Conservation (phyloP, 768 basidiomycete genomes). For the Imleria badia region DNA sequence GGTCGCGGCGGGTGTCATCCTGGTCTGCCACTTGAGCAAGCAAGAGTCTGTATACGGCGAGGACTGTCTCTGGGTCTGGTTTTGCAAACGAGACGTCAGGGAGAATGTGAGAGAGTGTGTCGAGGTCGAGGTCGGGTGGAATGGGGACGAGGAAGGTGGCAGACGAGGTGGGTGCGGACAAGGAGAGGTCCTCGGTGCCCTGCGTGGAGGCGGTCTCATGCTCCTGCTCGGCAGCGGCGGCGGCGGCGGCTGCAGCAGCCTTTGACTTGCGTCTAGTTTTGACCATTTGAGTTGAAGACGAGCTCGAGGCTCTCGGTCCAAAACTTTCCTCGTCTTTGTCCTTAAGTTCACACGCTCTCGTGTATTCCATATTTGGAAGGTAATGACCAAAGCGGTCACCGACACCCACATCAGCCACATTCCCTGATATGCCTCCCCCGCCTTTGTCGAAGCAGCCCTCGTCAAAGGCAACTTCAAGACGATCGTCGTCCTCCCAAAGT, state of each 20-base stretch:
- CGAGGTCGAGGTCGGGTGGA: constrained; percentile 68
- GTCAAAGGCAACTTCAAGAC: constrained; percentile 99
- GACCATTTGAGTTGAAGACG: constrained; percentile 19
- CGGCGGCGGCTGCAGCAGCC: constrained; percentile 39
- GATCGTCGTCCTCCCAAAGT: constrained; percentile 94
- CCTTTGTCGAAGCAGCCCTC: constrained; percentile 89
- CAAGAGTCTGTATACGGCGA: constrained; percentile 62
- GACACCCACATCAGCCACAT: constrained; percentile 69
- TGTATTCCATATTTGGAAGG: not conserved
- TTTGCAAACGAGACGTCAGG: constrained; percentile 59
- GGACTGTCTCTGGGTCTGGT: constrained; percentile 57
- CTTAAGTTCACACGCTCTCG: not conserved
- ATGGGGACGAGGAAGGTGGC: constrained; percentile 40
- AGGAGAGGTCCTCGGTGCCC: constrained; percentile 36
- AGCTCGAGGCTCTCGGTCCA: not conserved
- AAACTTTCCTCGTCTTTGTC: not conserved
- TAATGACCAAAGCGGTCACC: constrained; percentile 60
- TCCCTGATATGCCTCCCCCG: constrained; percentile 44
- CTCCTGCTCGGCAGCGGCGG: constrained; percentile 29
- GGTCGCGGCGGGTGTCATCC: constrained; percentile 56
- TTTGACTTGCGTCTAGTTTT: constrained; percentile 66
- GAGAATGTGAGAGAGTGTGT: constrained; percentile 55
- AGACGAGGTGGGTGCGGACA: constrained; percentile 11
- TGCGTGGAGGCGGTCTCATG: constrained; percentile 34
- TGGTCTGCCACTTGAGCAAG: constrained; percentile 55